Conservation (phyloP, 495 filamentous ascomycete genomes). For the Aspergillus kassunensis region DNA sequence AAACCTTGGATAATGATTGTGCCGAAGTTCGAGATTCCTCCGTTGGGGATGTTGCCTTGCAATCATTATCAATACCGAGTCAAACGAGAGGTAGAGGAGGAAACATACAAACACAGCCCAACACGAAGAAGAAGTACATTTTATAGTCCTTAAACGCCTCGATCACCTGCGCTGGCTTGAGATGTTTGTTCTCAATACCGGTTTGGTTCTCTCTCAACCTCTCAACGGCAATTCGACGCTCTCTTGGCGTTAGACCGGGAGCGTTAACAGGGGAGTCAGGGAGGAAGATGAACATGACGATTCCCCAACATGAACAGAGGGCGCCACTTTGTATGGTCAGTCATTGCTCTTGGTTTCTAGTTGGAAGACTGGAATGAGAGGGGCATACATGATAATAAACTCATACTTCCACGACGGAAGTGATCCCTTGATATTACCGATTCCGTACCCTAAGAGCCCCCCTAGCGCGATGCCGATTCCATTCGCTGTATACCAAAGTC, state of each 20-base stretch:
- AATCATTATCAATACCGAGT: background rate
- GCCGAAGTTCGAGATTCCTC: conserved; percentile 57
- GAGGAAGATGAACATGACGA: conserved; percentile 56
- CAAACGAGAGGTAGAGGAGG: background rate
- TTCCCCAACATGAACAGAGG: conserved; percentile 52
- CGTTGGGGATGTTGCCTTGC: conserved; percentile 42
- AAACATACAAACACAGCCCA: conserved; percentile 43
- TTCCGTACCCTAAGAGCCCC: conserved; percentile 56
- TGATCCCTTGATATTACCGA: conserved; percentile 50
- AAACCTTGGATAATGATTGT: conserved; percentile 60
- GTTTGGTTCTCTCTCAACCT: conserved; percentile 59
- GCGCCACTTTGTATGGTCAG: too few species aligned
- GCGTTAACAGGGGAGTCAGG: conserved; percentile 62
- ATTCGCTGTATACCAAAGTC: conserved; percentile 58
- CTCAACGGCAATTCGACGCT: conserved; percentile 56
- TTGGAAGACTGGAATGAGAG: too few species aligned
- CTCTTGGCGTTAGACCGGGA: conserved; percentile 51
- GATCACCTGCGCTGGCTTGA: conserved; percentile 54
- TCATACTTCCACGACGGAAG: conserved; percentile 57
- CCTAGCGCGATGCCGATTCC: conserved; percentile 56
- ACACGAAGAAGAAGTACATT: conserved; percentile 57
- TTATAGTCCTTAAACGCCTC: conserved; percentile 60
- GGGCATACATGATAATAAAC: conserved; percentile 42
- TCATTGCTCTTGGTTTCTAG: too few species aligned
- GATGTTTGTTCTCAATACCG: conserved; percentile 60